These are phyloP conservation scores for Oldenlandia corymbosa DNA, from an alignment of 257 asterid genomes.

Conservation along the genomic window DNA sequence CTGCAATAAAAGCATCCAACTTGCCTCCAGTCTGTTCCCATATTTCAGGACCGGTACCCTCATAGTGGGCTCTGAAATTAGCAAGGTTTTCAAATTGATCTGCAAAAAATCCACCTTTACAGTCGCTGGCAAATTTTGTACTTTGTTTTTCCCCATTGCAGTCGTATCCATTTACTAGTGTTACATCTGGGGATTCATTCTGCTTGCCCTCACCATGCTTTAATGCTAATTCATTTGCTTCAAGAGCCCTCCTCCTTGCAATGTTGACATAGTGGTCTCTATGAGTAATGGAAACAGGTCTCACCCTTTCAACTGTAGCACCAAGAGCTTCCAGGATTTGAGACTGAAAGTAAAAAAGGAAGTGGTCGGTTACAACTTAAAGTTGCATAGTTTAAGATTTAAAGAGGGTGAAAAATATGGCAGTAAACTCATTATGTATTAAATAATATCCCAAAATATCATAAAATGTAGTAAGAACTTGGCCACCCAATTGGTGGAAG, in stretches of 20 bases:
- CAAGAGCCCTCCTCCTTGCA: constrained; percentile 86
- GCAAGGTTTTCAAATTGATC: constrained; percentile 97
- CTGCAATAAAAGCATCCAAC: constrained; percentile 88
- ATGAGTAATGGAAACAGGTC: constrained; percentile 93
- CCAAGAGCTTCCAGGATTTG: constrained; percentile 93
- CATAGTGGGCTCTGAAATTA: constrained; percentile 87
- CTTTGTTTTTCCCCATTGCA: constrained; percentile 24
- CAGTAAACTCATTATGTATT: too few relatives aligned
- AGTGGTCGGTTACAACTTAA: background rate
- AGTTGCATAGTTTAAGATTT: background rate
- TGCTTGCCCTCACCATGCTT: constrained; percentile 23
- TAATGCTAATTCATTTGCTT: constrained; percentile 56
- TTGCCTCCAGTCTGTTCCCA: constrained; percentile 78
- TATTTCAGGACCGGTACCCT: constrained; percentile 91
- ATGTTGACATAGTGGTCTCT: constrained; percentile 86
- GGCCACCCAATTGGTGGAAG: background rate
- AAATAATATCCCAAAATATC: background rate
- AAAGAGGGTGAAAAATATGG: too few relatives aligned
- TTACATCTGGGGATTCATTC: constrained; percentile 18
- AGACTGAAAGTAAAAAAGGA: constrained; percentile 48
- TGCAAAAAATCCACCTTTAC: constrained; percentile 89
- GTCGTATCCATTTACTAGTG: constrained; percentile 24
- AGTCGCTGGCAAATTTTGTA: constrained; percentile 22
- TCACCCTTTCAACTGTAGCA: constrained; percentile 93
- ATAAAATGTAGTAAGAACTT: background rate